A percentile compares a stretch with the other conserved stretches of the same genome.
phyloP scores from a whole-genome alignment of 1,139 yeast species.

The Lodderomyces parapsilosis region DNA sequence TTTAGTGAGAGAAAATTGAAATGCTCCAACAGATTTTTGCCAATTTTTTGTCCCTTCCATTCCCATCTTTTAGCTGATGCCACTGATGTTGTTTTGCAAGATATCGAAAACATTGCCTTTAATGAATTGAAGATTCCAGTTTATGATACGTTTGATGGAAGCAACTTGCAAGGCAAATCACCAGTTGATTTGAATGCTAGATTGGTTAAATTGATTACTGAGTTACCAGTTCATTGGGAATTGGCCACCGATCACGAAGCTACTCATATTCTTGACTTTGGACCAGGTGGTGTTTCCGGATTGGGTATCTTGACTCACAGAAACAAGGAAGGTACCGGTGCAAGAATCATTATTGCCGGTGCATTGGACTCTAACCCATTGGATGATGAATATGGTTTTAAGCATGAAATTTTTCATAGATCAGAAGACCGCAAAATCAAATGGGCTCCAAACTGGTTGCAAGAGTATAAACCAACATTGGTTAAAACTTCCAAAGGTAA shows the following conservation, averaged over 20 bases:
- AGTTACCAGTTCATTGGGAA: conserved; percentile 95
- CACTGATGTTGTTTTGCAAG: conserved; percentile 62
- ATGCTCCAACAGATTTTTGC: conserved; percentile 90
- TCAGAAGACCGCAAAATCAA: conserved; percentile 57
- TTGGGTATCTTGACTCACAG: conserved; percentile 94
- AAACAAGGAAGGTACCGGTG: conserved; percentile 98
- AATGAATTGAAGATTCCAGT: conserved; percentile 78
- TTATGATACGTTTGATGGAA: conserved; percentile 84
- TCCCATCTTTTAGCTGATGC: conserved; percentile 80
- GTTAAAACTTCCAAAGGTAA: conserved; percentile 71
- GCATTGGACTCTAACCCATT: conserved; percentile 63
- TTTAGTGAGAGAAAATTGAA: conserved; percentile 88
- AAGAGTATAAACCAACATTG: conserved; percentile 83
- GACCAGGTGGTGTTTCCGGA: conserved; percentile 99
- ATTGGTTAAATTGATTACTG: conserved; percentile 80
- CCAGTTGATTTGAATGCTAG: conserved; percentile 42
- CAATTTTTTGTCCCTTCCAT: conserved; percentile 96
- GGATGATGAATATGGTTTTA: conserved; percentile 88
- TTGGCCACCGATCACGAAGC: conserved; percentile 65
- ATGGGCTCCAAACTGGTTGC: conserved; percentile 89
- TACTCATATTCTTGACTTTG: conserved; percentile 92
- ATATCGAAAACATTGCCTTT: conserved; percentile 58
- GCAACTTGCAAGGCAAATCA: conserved; percentile 57
- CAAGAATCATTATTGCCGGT: conserved; percentile 91
- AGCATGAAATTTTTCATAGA: conserved; percentile 87